Evolutionary conservation across 192 early-diverging fungal genomes (phyloP).

Genomic region (Gaertneriomyces semiglobifer): DNA sequence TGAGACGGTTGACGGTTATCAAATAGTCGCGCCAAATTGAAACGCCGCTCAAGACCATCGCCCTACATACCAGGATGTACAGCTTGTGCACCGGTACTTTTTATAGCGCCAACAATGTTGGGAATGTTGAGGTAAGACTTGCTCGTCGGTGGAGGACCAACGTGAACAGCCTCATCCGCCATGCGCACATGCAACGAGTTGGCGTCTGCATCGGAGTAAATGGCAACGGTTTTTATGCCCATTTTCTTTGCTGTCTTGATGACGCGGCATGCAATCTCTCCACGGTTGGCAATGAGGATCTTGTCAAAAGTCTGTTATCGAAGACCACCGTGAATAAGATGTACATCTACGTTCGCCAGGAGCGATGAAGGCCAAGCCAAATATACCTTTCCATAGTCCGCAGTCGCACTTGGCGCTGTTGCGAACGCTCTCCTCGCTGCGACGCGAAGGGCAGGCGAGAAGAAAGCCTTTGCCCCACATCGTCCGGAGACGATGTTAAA

Average conservation of each 20-base stretch:
- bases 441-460: no score
- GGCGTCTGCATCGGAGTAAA: slow-evolving; percentile 90
- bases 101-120: slow-evolving; percentile 74
- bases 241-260: slow-evolving; percentile 88
- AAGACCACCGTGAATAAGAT: not conserved
- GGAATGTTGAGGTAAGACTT: slow-evolving; percentile 80
- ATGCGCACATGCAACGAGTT: slow-evolving; percentile 81
- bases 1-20: not conserved
- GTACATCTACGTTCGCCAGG: not conserved
- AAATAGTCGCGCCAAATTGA: not conserved
- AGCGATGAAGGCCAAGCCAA: not conserved
- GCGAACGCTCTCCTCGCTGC: no score
- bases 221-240: slow-evolving; percentile 91
- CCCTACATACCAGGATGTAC: slow-evolving; percentile 71
- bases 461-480: no score
- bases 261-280: slow-evolving; percentile 92
- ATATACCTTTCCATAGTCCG: slow-evolving; percentile 23
- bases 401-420: not conserved
- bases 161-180: slow-evolving; percentile 91
- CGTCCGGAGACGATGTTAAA: no score
- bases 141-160: slow-evolving; percentile 77
- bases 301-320: slow-evolving; percentile 70
- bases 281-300: slow-evolving; percentile 92
- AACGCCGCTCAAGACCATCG: no score
- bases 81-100: slow-evolving; percentile 77